phyloP scores from a whole-genome alignment of 352 stramenopile species.

The Pseudoperonospora humuli region DNA sequence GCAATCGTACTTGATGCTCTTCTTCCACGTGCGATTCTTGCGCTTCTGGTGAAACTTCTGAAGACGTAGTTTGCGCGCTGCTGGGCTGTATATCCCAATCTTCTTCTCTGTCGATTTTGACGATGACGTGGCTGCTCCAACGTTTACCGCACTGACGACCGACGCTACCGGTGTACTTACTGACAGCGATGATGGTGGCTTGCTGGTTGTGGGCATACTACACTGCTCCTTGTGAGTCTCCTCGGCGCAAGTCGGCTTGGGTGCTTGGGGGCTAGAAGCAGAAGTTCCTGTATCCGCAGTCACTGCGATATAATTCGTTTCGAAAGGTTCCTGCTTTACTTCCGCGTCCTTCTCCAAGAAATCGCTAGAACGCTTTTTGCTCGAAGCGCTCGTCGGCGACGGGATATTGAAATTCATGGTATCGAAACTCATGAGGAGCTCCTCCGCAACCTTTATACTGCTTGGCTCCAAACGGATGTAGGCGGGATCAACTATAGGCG shows the following conservation, averaged over 20 bases:
- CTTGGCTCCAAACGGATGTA: constrained; percentile 35
- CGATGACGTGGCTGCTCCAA: constrained; percentile 21
- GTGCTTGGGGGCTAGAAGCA: constrained; percentile 16
- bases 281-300: not conserved
- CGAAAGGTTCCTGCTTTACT: constrained; percentile 5
- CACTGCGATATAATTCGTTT: not conserved
- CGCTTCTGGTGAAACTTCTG: constrained; percentile 96
- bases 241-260: constrained; percentile 21
- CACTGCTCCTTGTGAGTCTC: constrained; percentile 34
- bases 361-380: constrained; percentile 34
- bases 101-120: constrained; percentile 35
- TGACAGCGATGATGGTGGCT: constrained; percentile 17
- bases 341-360: constrained; percentile 31
- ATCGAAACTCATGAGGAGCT: constrained; percentile 85
- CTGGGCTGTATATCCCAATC: constrained; percentile 93
- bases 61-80: constrained; percentile 89
- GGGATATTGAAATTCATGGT: constrained; percentile 80
- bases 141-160: constrained; percentile 39
- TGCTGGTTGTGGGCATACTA: constrained; percentile 13
- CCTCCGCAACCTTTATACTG: constrained; percentile 52
- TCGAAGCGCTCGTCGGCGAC: constrained; percentile 60
- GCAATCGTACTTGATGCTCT: constrained; percentile 99
- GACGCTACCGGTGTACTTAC: constrained; percentile 25
- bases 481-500: constrained; percentile 41
- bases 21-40: constrained; percentile 96